phyloP scores from a whole-genome alignment of 805 yeast species.

The Komagataella populi region DNA sequence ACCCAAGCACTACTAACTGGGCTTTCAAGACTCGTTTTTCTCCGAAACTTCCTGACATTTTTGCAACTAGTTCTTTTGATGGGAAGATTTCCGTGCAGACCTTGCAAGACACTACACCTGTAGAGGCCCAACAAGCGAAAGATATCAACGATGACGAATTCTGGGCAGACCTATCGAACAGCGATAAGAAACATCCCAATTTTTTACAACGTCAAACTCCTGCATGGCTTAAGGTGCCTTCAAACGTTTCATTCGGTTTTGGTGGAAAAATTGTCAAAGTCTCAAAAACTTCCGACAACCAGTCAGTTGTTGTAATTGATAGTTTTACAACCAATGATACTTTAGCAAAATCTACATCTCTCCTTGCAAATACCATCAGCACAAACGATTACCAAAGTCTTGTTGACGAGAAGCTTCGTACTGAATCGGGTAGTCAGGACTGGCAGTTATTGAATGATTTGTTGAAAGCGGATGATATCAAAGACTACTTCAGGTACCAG shows the following conservation, averaged over 20 bases:
- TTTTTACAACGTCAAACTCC: constrained; percentile 75
- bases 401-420: constrained; percentile 36
- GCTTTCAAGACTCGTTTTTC: constrained; percentile 82
- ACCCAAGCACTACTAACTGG: constrained; percentile 92
- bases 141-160: constrained; percentile 56
- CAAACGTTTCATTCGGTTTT: constrained; percentile 75
- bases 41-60: constrained; percentile 75
- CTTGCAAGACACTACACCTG: constrained; percentile 71
- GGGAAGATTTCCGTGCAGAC: constrained; percentile 74
- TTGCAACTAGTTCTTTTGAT: constrained; percentile 82
- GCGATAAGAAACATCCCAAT: constrained; percentile 62
- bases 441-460: constrained; percentile 51
- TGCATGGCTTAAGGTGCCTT: constrained; percentile 67
- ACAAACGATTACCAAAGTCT: constrained; percentile 37
- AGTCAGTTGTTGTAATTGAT: constrained; percentile 26
- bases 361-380: constrained; percentile 44
- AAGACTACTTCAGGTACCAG: neutral
- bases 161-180: constrained; percentile 66
- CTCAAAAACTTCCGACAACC: constrained; percentile 18
- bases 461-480: constrained; percentile 32
- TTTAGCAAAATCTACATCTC: constrained; percentile 20
- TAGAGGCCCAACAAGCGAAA: constrained; percentile 28
- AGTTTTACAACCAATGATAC: constrained; percentile 25
- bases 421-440: constrained; percentile 22
- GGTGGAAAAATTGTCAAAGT: constrained; percentile 74